Percentiles rank a stretch among this genome's conserved stretches.
phyloP scores from a whole-genome alignment of 2,329 filamentous ascomycete genomes.

The Curvularia hawaiiensis region DNA sequence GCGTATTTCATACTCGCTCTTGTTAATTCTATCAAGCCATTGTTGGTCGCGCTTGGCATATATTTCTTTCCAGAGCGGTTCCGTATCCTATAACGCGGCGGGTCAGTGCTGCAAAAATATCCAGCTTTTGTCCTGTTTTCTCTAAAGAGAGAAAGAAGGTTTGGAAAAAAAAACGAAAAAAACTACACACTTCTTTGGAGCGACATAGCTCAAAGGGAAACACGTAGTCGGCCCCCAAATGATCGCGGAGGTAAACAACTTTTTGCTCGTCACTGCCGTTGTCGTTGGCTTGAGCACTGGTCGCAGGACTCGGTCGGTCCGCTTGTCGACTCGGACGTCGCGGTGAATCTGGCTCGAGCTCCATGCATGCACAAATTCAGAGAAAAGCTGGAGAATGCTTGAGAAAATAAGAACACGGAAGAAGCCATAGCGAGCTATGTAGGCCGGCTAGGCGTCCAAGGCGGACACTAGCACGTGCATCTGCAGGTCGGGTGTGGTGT shows the following conservation, averaged over 20 bases:
- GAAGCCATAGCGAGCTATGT: not conserved
- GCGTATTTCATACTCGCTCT: constrained; percentile 23
- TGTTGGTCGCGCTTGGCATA: constrained; percentile 14
- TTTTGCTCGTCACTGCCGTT: not conserved
- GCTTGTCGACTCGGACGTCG: not conserved
- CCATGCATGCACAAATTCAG: not conserved
- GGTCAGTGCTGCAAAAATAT: not conserved
- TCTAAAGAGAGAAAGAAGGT: not conserved
- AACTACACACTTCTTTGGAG: not conserved
- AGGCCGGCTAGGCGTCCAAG: not conserved
- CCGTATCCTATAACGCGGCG: constrained; percentile 10
- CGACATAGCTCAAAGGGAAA: not conserved
- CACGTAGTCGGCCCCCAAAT: not conserved
- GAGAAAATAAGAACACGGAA: not conserved
- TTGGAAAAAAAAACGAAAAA: not conserved
- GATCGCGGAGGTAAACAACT: not conserved
- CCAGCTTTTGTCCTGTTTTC: not conserved
- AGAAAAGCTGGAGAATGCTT: not conserved
- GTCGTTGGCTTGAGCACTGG: not conserved
- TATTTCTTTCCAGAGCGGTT: constrained; percentile 19
- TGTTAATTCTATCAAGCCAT: constrained; percentile 9
- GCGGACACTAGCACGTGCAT: not conserved
- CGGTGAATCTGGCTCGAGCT: not conserved
- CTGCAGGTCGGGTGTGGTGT: not conserved
- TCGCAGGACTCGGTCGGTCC: not conserved